Percentiles rank a stretch among this genome's conserved stretches.
Evolutionary conservation across 345 rosid species (phyloP).

Genomic region (Litchi chinensis): DNA sequence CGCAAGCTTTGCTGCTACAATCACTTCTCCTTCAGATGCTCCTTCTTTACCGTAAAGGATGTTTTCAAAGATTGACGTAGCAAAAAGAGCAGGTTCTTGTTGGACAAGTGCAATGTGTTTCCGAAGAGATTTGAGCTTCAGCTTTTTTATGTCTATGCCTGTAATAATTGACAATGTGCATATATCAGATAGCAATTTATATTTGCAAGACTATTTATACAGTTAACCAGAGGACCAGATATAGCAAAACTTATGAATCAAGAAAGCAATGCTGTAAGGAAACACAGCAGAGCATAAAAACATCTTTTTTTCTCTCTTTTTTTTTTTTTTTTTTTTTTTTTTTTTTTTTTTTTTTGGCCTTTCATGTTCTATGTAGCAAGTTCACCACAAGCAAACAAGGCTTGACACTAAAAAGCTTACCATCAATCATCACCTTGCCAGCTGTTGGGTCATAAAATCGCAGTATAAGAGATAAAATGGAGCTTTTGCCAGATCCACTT

Average conservation of each 20-base stretch:
- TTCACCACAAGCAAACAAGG: not conserved
- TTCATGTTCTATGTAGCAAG: not conserved
- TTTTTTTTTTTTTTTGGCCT: not conserved
- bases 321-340: too few relatives aligned
- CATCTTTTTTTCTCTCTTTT: too few relatives aligned
- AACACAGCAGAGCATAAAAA: not conserved
- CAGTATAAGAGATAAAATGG: conserved; percentile 81
- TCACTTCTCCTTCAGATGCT: conserved; percentile 75
- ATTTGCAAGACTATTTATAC: not conserved
- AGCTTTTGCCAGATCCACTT: conserved; percentile 96
- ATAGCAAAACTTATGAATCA: too few relatives aligned
- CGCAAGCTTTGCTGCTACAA: conserved; percentile 78
- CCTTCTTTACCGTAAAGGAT: conserved; percentile 86
- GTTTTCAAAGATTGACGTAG: conserved; percentile 80
- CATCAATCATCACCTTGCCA: conserved; percentile 87
- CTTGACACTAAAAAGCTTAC: conserved; percentile 36
- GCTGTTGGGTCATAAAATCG: conserved; percentile 87
- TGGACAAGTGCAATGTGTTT: conserved; percentile 87
- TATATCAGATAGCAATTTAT: not conserved
- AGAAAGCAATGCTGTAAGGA: too few relatives aligned
- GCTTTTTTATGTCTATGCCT: conserved; percentile 76
- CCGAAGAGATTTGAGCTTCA: conserved; percentile 69
- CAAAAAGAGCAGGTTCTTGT: conserved; percentile 95
- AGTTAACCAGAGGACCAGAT: too few relatives aligned
- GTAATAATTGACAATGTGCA: conserved; percentile 17